Base-by-base conservation (phyloP, 176 grass and related monocot species). In the Rhynchospora breviuscula region DNA sequence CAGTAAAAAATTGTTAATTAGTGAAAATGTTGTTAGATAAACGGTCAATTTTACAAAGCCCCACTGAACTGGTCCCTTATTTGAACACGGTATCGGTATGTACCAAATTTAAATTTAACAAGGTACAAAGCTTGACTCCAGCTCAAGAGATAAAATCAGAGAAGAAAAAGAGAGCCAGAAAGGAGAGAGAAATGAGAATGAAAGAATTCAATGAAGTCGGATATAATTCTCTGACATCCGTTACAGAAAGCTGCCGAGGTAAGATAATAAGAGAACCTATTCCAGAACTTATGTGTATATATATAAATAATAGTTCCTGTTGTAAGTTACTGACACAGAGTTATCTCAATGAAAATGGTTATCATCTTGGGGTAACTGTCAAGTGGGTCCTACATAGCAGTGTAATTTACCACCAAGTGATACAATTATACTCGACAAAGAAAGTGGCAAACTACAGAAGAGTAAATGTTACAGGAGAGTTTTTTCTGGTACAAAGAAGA, bases 131-230 rank as follows among this genome's bases (percentile, higher is more conserved):
- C 31, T 13, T 2, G 31, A 68, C 4, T 22, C 23, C 64, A 68
- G 10, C 13, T 29, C 26, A 68, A 33, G 25, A 15, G 0, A 58
- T 58, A 18, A 13, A 68, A 68, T 68, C 22, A 15, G 8, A 29
- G 64, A 19, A 35, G 23, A 12, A 5, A 18, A 58, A 18, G 0
- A 17, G 17, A 40, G 35, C 35, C 35, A 40, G 2, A 13, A 69
- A 40, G 26, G 14, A 40, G 10, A 65, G 62, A 65, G 62, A 69
- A 69, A 29, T 29, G n/a, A n/a, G n/a, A n/a, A n/a, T 68, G 23
- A 13, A 68, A 68, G 65, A 68, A 68, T 68, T 68, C 22, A 68
- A 68, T 68, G 65, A 69, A 69, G 65, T 40, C 10, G 65, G 33
- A 69, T 69, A 74, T 45, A 74, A 74, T 74, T 18, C 45, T 35